A percentile compares a stretch with the other conserved stretches of the same genome.
phyloP scores from a whole-genome alignment of 192 early-diverging fungal genomes.

The Ambispora gerdemannii region DNA sequence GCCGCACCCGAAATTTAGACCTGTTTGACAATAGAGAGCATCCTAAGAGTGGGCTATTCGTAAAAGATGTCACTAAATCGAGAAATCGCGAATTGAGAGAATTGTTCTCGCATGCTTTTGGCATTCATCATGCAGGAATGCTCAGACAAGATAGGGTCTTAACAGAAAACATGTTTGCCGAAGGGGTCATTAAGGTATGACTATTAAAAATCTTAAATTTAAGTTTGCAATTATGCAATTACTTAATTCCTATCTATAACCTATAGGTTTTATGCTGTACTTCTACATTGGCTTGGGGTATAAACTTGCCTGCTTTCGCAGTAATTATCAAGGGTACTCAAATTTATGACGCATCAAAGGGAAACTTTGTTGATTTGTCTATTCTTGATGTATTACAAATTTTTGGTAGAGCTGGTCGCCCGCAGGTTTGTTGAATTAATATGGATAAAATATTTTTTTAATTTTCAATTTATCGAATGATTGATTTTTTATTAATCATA shows the following conservation, averaged over 20 bases:
- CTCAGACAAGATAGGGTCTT: slow-evolving; percentile 80
- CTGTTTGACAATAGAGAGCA: slow-evolving; percentile 63
- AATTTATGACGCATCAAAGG: slow-evolving; percentile 91
- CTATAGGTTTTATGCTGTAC: slow-evolving; percentile 89
- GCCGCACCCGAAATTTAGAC: too few relatives aligned
- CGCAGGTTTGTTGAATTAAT: slow-evolving; percentile 47
- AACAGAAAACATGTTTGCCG: slow-evolving; percentile 86
- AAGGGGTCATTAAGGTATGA: slow-evolving; percentile 68
- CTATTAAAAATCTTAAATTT: background rate
- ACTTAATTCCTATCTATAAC: background rate
- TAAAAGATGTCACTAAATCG: slow-evolving; percentile 67
- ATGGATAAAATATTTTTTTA: background rate
- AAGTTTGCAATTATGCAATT: background rate
- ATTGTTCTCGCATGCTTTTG: slow-evolving; percentile 78
- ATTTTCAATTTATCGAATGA: background rate
- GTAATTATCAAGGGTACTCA: slow-evolving; percentile 98
- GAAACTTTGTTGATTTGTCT: slow-evolving; percentile 90
- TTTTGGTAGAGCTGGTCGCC: slow-evolving; percentile 96
- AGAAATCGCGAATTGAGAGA: slow-evolving; percentile 85
- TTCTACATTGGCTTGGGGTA: slow-evolving; percentile 98
- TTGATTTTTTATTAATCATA: slow-evolving; percentile 10
- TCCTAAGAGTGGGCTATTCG: slow-evolving; percentile 46
- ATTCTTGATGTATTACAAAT: slow-evolving; percentile 99
- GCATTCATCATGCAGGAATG: slow-evolving; percentile 98
- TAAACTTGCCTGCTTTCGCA: slow-evolving; percentile 97